These are phyloP conservation scores for Hypoxylon perforatum DNA, from an alignment of 495 filamentous ascomycete genomes.

Conservation along the genomic window DNA sequence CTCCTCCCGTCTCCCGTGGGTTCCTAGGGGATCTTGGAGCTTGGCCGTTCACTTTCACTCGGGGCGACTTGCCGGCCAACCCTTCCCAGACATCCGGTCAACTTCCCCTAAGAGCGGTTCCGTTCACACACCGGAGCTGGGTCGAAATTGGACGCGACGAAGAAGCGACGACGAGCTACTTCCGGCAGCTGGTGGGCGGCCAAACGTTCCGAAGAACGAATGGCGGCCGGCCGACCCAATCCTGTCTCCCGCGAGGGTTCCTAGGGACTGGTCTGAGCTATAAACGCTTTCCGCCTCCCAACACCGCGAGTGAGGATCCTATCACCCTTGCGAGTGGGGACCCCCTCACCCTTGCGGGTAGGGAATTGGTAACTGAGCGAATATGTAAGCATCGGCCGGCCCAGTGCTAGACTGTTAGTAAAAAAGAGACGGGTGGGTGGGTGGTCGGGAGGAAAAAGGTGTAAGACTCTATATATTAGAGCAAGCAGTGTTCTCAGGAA, in stretches of 20 bases:
- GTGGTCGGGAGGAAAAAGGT: background rate
- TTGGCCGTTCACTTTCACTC: background rate
- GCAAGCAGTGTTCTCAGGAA: too few relatives aligned
- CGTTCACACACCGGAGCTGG: conserved; percentile 18
- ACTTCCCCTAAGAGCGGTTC: conserved; percentile 1
- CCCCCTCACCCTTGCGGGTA: too few relatives aligned
- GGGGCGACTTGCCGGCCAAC: conserved; percentile 24
- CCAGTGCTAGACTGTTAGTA: conserved; percentile 8
- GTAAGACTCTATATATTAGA: background rate
- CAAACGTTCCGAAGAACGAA: conserved; percentile 26
- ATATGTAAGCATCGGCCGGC: background rate
- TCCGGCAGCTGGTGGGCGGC: conserved; percentile 30
- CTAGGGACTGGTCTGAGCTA: conserved; percentile 16
- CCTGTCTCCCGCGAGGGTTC: conserved; percentile 22
- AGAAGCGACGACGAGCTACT: conserved; percentile 3
- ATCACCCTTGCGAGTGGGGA: too few relatives aligned
- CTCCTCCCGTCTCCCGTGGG: conserved; percentile 24
- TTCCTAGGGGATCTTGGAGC: conserved; percentile 24
- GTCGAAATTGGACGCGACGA: conserved; percentile 24
- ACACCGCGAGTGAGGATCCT: too few relatives aligned
- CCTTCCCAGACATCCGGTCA: conserved; percentile 24
- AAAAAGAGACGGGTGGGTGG: background rate
- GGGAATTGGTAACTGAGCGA: too few relatives aligned
- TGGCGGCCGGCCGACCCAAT: conserved; percentile 18
- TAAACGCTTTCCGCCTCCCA: background rate